A percentile compares a stretch with the other conserved stretches of the same genome.
phyloP scores from a whole-genome alignment of 257 asterid genomes.

The Leptodermis oblonga region DNA sequence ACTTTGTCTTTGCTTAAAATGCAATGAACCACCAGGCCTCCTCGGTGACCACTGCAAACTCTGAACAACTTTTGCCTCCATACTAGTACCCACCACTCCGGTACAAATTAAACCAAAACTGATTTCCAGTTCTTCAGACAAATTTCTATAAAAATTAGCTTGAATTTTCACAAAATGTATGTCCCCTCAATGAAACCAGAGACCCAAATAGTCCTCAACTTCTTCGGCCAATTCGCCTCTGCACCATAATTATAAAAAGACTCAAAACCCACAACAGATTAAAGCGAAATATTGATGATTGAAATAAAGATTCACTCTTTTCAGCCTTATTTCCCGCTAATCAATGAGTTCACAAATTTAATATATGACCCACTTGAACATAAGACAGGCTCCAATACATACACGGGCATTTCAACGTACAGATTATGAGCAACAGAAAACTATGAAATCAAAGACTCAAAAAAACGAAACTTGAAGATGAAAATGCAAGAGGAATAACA shows the following conservation, averaged over 20 bases:
- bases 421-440: not conserved
- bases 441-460: not conserved
- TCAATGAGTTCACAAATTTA: not conserved
- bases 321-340: not conserved
- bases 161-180: not conserved
- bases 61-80: slow-evolving; percentile 56
- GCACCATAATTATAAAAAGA: not conserved
- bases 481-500: not conserved
- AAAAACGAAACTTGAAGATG: not conserved
- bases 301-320: not conserved
- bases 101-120: not conserved
- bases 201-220: not conserved
- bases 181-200: not conserved
- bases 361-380: no score
- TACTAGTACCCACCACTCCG: slow-evolving; percentile 11
- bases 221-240: not conserved
- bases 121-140: not conserved
- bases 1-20: slow-evolving; percentile 26
- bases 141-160: not conserved
- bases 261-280: not conserved
- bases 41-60: slow-evolving; percentile 40
- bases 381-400: not conserved
- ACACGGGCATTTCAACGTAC: not conserved
- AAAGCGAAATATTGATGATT: not conserved
- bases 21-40: slow-evolving; percentile 39